phyloP scores from a whole-genome alignment of 106 monocot species.

The Apostasia ramifera region DNA sequence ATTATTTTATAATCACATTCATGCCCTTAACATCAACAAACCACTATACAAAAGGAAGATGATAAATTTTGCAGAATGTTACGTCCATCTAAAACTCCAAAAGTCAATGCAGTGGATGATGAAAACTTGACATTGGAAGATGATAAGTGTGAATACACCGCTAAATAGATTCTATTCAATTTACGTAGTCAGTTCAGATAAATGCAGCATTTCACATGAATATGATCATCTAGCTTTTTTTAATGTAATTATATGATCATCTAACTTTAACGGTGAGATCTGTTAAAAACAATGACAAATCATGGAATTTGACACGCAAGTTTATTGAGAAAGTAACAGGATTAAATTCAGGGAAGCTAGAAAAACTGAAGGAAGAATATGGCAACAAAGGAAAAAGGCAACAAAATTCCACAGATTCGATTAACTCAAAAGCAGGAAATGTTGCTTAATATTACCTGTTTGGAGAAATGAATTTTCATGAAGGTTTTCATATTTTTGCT shows the following conservation, averaged over 20 bases:
- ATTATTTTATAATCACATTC: too few species aligned
- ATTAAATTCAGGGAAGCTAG: background rate
- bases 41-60: constrained; percentile 51
- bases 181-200: constrained; percentile 32
- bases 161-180: constrained; percentile 34
- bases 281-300: background rate
- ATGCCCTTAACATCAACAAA: constrained; percentile 18
- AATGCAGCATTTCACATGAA: constrained; percentile 19
- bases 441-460: background rate
- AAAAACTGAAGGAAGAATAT: background rate
- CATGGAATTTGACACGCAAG: background rate
- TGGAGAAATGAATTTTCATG: constrained; percentile 20
- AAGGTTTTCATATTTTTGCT: constrained; percentile 38
- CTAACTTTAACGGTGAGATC: background rate
- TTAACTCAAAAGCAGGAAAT: background rate
- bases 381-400: background rate
- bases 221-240: constrained; percentile 1
- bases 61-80: constrained; percentile 26
- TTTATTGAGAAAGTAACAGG: constrained; percentile 6
- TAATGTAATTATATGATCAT: background rate
- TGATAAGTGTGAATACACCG: constrained; percentile 24
- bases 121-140: constrained; percentile 12
- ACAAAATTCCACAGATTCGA: constrained; percentile 6
- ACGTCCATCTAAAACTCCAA: constrained; percentile 3
- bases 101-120: background rate